Conservation (phyloP, 2,329 filamentous ascomycete species). For the Xylaria sp. region DNA sequence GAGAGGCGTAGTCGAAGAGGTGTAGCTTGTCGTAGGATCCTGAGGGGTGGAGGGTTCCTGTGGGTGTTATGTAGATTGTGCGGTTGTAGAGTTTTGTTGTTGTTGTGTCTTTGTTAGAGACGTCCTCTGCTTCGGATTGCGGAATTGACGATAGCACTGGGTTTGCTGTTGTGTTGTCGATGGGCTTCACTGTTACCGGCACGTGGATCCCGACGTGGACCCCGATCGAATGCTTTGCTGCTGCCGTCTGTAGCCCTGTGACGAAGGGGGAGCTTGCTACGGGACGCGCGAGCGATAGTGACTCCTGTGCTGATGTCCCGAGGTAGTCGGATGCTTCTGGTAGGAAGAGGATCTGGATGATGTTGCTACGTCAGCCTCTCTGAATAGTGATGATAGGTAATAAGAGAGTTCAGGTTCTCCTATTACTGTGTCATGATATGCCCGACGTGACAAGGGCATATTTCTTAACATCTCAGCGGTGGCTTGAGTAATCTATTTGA, state of each 20-base stretch:
- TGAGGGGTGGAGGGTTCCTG: conserved; percentile 55
- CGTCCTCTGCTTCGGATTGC: conserved; percentile 2
- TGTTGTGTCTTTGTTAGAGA: neutral
- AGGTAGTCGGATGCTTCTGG: conserved; percentile 95
- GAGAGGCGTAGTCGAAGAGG: conserved; percentile 76
- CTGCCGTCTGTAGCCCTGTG: conserved; percentile 75
- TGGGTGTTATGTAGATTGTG: conserved; percentile 61
- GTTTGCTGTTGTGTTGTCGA: conserved; percentile 41
- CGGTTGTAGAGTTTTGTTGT: conserved; percentile 61
- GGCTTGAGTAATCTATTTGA: neutral
- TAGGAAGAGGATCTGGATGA: conserved; percentile 78
- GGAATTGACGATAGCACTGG: conserved; percentile 39
- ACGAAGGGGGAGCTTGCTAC: conserved; percentile 77
- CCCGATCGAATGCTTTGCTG: conserved; percentile 69
- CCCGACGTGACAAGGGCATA: neutral
- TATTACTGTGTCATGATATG: neutral
- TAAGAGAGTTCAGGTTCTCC: neutral
- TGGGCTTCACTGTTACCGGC: conserved; percentile 59
- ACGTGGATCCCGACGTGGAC: conserved; percentile 93
- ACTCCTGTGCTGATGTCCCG: conserved; percentile 72
- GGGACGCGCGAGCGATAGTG: conserved; percentile 75
- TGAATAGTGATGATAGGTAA: neutral
- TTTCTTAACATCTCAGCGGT: neutral
- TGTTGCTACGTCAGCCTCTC: neutral
- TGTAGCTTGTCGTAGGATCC: conserved; percentile 85